Base-by-base conservation (phyloP, 768 basidiomycete genomes). In the Candolleomyces aberdarensis region DNA sequence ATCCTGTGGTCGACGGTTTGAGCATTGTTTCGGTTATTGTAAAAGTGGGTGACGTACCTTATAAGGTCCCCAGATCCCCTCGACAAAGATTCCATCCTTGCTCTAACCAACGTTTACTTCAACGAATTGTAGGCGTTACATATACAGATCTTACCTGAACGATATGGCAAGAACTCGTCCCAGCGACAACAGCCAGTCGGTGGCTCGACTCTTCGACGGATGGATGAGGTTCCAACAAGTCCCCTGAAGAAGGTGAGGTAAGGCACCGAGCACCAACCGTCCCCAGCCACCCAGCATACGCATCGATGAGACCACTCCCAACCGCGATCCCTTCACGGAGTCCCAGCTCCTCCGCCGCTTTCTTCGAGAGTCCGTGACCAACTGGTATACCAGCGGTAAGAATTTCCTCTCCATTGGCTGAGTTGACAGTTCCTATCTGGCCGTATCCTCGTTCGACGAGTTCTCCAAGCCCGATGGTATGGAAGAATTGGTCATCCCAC, bases 231-330 rank as follows among this genome's bases (percentile, higher is more conserved):
- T 54, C 52, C 26, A 54, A 39, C 0, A 82, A 84, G n/a, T 85
- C 62, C 61, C 77, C 73, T 5, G 81, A 85, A 39, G 83, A 77
- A 14, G 26, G 15, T 19, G 40, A 19, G 5, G 20, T 40, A 26
- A 43, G 32, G 62, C 85, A 86, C 44, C 88, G 78, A 17, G 94
- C 94, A 6, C 91, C 96, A 48, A 97, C 85, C 0, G 96, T 98
- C 13, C 97, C 97, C 65, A 98, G 78, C 97, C 96, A 98, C 20
- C 97, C 97, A 2, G 97, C 94, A 73, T 98, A 89, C 4, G 95
- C 97, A 66, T 99, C 97, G 65, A 99, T 98, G 46, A 98, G 84
- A 19, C 86, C 96, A 66, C 94, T 96, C 13, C 96, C 96, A 29
- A 98, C 94, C 2, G 94, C 85, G 0, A 92, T 98, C 8, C 96